Evolutionary conservation across 192 early-diverging fungal genomes (phyloP).

Genomic region (Jimgerdemannia flammicorona): DNA sequence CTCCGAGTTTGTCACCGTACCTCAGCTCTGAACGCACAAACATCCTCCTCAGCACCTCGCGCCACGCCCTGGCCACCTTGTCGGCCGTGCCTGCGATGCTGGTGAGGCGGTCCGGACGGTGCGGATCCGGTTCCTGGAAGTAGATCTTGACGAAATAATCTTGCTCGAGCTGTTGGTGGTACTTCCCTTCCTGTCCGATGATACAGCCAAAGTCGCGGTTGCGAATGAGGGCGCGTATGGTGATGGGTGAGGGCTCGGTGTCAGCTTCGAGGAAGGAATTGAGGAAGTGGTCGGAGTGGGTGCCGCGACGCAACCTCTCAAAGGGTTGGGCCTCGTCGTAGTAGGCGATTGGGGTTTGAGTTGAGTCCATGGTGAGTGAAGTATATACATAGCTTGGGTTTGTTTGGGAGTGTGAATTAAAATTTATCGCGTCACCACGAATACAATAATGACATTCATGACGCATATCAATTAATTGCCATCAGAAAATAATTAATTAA

Average conservation of each 20-base stretch:
- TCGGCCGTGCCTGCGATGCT: constrained; percentile 9
- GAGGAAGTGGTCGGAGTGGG: not conserved
- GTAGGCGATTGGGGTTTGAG: too few relatives aligned
- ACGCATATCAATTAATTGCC: too few relatives aligned
- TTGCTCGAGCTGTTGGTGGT: constrained; percentile 12
- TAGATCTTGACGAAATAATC: constrained; percentile 7
- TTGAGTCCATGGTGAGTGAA: too few relatives aligned
- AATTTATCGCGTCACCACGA: too few relatives aligned
- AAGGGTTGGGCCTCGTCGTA: not conserved
- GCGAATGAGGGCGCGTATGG: constrained; percentile 16
- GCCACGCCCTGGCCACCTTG: constrained; percentile 10
- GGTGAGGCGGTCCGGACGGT: not conserved
- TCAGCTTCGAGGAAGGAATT: not conserved
- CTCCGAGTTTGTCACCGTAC: not conserved
- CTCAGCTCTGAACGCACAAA: not conserved
- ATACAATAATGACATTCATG: too few relatives aligned
- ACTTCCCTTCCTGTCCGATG: constrained; percentile 8
- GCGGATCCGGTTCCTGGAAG: not conserved
- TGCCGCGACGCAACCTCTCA: not conserved
- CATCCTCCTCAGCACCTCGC: constrained; percentile 9
- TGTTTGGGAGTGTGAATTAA: too few relatives aligned
- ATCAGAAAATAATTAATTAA: too few relatives aligned
- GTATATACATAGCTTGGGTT: too few relatives aligned
- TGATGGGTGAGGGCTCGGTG: constrained; percentile 3
- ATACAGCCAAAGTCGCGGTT: not conserved